These are phyloP conservation scores for Nakaseomyces delphensis DNA, from an alignment of 1,139 yeast species.

Conservation along the genomic window DNA sequence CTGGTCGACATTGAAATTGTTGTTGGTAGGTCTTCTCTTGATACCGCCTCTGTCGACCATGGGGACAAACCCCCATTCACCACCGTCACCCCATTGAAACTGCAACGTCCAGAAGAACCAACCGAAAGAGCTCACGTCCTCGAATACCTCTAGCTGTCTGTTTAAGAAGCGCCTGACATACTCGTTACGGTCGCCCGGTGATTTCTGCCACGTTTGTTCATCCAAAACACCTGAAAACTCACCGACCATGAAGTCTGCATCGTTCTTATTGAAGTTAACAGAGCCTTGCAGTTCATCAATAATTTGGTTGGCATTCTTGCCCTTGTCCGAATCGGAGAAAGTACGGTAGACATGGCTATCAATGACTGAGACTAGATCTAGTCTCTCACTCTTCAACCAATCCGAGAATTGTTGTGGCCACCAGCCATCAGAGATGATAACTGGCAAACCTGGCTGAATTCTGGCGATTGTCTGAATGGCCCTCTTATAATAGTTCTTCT, in stretches of 20 bases:
- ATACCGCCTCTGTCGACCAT: constrained; percentile 65
- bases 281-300: constrained; percentile 48
- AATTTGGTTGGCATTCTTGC: constrained; percentile 55
- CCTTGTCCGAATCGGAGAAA: constrained; percentile 66
- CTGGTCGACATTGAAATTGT: constrained; percentile 39
- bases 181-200: constrained; percentile 40
- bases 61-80: constrained; percentile 89
- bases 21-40: constrained; percentile 25
- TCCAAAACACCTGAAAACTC: constrained; percentile 88
- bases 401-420: constrained; percentile 73
- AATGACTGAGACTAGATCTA: constrained; percentile 53
- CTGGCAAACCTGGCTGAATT: constrained; percentile 51
- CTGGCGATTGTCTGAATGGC: constrained; percentile 56
- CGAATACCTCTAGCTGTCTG: constrained; percentile 39
- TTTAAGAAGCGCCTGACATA: constrained; percentile 41
- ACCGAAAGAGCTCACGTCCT: constrained; percentile 52
- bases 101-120: constrained; percentile 86
- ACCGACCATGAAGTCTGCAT: constrained; percentile 73
- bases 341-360: constrained; percentile 87
- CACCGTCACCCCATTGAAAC: constrained; percentile 83
- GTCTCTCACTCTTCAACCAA: constrained; percentile 43
- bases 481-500: constrained; percentile 55
- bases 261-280: constrained; percentile 42
- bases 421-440: constrained; percentile 91
- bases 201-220: constrained; percentile 58